Evolutionary conservation across 2,329 filamentous ascomycete species (phyloP).

Genomic region (Paramyrothecium sp.): DNA sequence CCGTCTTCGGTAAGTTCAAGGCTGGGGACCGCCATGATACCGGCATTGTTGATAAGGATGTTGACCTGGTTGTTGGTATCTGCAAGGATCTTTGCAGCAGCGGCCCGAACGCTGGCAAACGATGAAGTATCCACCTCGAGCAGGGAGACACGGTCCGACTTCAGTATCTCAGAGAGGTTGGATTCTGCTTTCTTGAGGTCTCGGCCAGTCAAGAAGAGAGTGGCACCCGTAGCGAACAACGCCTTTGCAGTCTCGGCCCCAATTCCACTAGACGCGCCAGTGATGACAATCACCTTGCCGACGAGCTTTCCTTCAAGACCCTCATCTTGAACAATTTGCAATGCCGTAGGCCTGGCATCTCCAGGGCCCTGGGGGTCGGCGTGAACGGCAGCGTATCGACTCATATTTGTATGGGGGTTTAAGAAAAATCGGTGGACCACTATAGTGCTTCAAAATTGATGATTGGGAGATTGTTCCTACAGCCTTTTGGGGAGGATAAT

Average conservation of each 20-base stretch:
- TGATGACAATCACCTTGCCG: slow-evolving; percentile 35
- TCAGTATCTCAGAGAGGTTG: slow-evolving; percentile 17
- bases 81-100: slow-evolving; percentile 13
- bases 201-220: slow-evolving; percentile 32
- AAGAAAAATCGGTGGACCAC: too few species aligned
- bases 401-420: not conserved
- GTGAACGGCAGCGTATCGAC: slow-evolving; percentile 14
- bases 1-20: slow-evolving; percentile 9
- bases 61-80: slow-evolving; percentile 11
- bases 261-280: slow-evolving; percentile 34
- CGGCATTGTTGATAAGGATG: slow-evolving; percentile 22
- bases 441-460: too few species aligned
- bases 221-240: slow-evolving; percentile 32
- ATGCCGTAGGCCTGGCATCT: slow-evolving; percentile 28
- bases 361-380: slow-evolving; percentile 19
- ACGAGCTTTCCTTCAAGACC: slow-evolving; percentile 17
- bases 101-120: slow-evolving; percentile 24
- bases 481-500: too few species aligned
- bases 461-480: too few species aligned
- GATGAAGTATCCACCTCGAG: slow-evolving; percentile 29
- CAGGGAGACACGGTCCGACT: slow-evolving; percentile 22
- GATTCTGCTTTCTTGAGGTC: slow-evolving; percentile 29
- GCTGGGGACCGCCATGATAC: slow-evolving; percentile 13
- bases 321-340: slow-evolving; percentile 31
- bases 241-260: slow-evolving; percentile 37